Conservation (phyloP, 2,329 filamentous ascomycete species). For the Niveomyces coronatus region DNA sequence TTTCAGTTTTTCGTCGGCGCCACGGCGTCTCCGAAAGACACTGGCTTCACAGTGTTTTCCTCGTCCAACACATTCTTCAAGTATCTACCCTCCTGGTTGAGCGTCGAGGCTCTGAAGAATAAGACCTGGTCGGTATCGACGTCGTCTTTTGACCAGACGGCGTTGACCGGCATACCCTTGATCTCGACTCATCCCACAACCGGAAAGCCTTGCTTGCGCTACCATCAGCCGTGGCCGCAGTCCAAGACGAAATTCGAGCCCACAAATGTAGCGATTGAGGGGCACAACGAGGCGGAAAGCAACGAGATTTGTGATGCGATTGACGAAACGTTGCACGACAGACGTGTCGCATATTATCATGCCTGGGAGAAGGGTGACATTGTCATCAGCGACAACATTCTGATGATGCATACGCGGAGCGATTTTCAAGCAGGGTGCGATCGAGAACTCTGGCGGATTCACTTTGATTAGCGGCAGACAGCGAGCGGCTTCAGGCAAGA, state of each 20-base stretch:
- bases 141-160: conserved; percentile 33
- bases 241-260: conserved; percentile 40
- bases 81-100: conserved; percentile 29
- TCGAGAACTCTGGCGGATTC: conserved; percentile 40
- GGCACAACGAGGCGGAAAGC: conserved; percentile 20
- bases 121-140: conserved; percentile 41
- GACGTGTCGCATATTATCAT: conserved; percentile 38
- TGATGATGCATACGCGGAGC: conserved; percentile 39
- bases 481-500: too few relatives aligned
- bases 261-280: conserved; percentile 33
- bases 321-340: conserved; percentile 35
- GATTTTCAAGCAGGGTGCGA: conserved; percentile 33
- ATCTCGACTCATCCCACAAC: conserved; percentile 35
- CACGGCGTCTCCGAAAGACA: conserved; percentile 35
- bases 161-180: conserved; percentile 33
- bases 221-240: conserved; percentile 44
- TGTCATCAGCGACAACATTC: conserved; percentile 40
- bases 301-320: conserved; percentile 28
- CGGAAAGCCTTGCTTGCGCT: conserved; percentile 37
- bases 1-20: conserved; percentile 44
- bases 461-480: conserved; percentile 35
- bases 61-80: conserved; percentile 39
- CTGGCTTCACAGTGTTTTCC: conserved; percentile 44
- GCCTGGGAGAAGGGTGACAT: conserved; percentile 46
- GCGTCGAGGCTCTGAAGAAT: conserved; percentile 24